These are phyloP conservation scores for Backusella luteola DNA, from an alignment of 192 early-diverging fungal genomes.

Conservation along the genomic window DNA sequence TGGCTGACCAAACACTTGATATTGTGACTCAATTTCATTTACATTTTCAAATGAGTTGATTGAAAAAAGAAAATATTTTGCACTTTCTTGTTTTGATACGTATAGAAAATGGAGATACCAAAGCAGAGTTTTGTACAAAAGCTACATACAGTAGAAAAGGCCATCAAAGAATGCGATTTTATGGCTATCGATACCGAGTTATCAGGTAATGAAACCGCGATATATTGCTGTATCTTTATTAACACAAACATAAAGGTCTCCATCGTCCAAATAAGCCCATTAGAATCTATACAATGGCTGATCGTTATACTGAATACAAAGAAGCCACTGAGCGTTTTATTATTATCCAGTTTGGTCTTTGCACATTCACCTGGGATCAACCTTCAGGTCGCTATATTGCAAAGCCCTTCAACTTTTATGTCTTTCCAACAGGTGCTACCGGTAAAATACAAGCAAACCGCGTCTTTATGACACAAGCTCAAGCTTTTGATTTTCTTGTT, in stretches of 20 bases:
- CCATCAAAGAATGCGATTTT: constrained; percentile 56
- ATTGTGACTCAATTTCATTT: constrained; percentile 1
- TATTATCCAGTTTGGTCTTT: constrained; percentile 62
- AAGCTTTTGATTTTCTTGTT: constrained; percentile 55
- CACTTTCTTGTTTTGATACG: background rate
- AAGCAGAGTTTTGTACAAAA: constrained; percentile 42
- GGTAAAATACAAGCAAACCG: constrained; percentile 42
- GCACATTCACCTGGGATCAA: constrained; percentile 57
- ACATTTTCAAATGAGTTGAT: background rate
- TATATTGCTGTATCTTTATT: background rate
- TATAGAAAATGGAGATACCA: constrained; percentile 52
- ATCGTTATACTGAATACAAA: constrained; percentile 52
- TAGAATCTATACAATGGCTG: constrained; percentile 40
- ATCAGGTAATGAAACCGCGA: constrained; percentile 40
- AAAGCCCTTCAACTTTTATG: constrained; percentile 66
- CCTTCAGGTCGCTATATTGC: constrained; percentile 47
- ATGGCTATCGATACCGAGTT: constrained; percentile 66
- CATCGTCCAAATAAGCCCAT: constrained; percentile 14
- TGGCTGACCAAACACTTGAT: background rate
- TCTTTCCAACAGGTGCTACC: constrained; percentile 52
- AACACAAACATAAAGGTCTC: constrained; percentile 7
- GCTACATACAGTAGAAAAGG: constrained; percentile 44
- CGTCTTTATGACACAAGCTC: constrained; percentile 48
- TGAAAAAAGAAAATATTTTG: background rate
- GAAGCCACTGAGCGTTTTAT: constrained; percentile 44